Base-by-base conservation (phyloP, 495 filamentous ascomycete species). In the Penicillium riverlandense region DNA sequence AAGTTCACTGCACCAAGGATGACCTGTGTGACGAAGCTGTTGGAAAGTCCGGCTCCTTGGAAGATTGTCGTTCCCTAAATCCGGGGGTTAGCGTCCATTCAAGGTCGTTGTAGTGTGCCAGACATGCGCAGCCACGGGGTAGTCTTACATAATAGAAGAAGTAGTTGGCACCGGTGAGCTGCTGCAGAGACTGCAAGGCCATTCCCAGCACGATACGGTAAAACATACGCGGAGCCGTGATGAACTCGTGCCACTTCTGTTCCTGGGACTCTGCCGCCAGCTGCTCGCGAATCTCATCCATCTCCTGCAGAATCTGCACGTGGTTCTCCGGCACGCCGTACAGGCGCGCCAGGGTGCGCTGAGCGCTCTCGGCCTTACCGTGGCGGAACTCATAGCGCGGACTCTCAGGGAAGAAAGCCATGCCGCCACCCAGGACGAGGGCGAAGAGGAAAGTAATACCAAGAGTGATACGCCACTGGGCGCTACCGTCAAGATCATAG, bases 1-100 rank as follows among this genome's bases (percentile, higher is more conserved):
- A 89, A 82, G 62, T 90, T 90, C 59, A 90, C 82, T 29, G 72
- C 76, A 16, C 82, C 82, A 0, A 88, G 75, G 45, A 89, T 88
- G 41, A 85, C 78, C 45, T 84, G 80, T 1, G 84, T 88, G 34
- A 85, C 64, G 62, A 81, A 88, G 45, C 75, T 78, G 66, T 89
- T 78, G 29, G 62, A 71, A 40, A 90, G 74, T 50, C 83, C 85
- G 7, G 84, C 80, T 16, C 80, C 77, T 41, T 74, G 47, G 71
- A 90, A 89, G 61, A 85, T 82, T 40, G 76, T 81, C 11, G 84
- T 86, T 16, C 86, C 84, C 59, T 85, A 57, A 84, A 59, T 81
- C 77, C 62, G 74, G 32, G 32, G 2, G 6, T 34, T 34, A 34
- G 32, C 32, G 9, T 34, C 7, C 32, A 11, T 34, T 34, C 32